Conservation (phyloP, 345 rosid species). For the Pugionium cornutum region DNA sequence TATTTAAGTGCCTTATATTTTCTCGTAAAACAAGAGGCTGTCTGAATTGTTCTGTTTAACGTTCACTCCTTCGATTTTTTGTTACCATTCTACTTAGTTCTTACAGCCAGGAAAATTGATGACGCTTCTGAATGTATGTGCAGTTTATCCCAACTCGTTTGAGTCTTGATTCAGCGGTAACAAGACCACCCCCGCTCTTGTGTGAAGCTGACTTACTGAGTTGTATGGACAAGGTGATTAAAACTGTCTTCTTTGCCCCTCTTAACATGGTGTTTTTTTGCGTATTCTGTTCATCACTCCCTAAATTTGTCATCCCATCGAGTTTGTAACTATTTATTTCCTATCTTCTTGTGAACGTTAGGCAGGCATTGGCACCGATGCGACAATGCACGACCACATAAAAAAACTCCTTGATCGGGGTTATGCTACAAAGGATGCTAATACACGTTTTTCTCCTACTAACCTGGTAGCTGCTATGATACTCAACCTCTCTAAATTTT, state of each 20-base stretch:
- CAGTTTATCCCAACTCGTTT: conserved; percentile 81
- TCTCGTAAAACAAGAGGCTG: conserved; percentile 7
- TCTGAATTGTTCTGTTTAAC: conserved; percentile 8
- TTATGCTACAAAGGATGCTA: conserved; percentile 88
- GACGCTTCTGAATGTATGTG: conserved; percentile 35
- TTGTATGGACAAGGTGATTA: conserved; percentile 95
- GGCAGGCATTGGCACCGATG: conserved; percentile 99
- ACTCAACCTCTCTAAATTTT: conserved; percentile 2
- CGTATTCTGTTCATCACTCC: conserved; percentile 15
- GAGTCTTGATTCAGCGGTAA: conserved; percentile 90
- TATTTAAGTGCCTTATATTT: conserved; percentile 15
- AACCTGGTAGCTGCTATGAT: conserved; percentile 60
- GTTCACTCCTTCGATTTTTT: conserved; percentile 12
- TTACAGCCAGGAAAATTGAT: conserved; percentile 24
- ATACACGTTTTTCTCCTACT: conserved; percentile 86
- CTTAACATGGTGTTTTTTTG: conserved; percentile 11
- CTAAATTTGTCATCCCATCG: conserved; percentile 8
- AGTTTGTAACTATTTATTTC: conserved; percentile 7
- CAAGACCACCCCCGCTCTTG: conserved; percentile 87
- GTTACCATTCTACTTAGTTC: conserved; percentile 1
- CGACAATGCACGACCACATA: conserved; percentile 99
- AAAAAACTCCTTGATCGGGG: conserved; percentile 94
- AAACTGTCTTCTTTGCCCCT: conserved; percentile 14
- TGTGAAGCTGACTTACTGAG: conserved; percentile 92
- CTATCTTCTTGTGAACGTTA: conserved; percentile 35